A percentile compares a stretch with the other conserved stretches of the same genome.
Evolutionary conservation across 176 grass and related monocot species (phyloP).

Genomic region (Saccharum officinarum): DNA sequence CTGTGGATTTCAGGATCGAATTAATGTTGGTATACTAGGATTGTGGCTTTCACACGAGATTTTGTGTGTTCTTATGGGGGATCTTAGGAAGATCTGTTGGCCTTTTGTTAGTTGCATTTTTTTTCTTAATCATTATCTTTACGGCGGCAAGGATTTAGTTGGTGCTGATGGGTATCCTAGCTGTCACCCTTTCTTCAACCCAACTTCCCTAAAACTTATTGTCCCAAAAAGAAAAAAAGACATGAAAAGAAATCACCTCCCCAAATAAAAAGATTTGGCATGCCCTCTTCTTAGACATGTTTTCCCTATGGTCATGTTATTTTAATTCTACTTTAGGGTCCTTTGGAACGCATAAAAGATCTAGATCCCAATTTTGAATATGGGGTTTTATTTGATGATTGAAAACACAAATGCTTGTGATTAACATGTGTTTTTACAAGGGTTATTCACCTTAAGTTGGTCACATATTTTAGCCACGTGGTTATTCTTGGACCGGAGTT

Average conservation of each 20-base stretch:
- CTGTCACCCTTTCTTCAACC: background rate
- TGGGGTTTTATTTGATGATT: background rate
- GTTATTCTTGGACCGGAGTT: no score
- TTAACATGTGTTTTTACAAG: no score
- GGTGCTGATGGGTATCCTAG: background rate
- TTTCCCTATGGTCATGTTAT: background rate
- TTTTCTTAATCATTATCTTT: slow-evolving; percentile 22
- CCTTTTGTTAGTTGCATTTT: slow-evolving; percentile 18
- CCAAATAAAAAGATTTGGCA: background rate
- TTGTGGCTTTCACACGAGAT: slow-evolving; percentile 43
- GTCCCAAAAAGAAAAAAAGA: background rate
- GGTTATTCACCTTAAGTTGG: no score
- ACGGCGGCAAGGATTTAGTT: background rate
- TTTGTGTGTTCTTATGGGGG: slow-evolving; percentile 27
- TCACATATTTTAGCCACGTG: no score
- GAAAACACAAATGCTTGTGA: no score
- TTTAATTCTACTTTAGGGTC: background rate
- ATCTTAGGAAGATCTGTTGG: slow-evolving; percentile 38
- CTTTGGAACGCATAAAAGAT: background rate
- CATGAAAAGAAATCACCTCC: background rate
- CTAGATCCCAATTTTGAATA: background rate
- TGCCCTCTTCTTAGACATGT: background rate
- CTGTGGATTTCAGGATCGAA: slow-evolving; percentile 48
- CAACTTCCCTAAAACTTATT: background rate
- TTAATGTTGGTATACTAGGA: slow-evolving; percentile 46